These are phyloP conservation scores for Apiotrichum montevideense DNA, from an alignment of 1,284 basidiomycete genomes.

Conservation along the genomic window DNA sequence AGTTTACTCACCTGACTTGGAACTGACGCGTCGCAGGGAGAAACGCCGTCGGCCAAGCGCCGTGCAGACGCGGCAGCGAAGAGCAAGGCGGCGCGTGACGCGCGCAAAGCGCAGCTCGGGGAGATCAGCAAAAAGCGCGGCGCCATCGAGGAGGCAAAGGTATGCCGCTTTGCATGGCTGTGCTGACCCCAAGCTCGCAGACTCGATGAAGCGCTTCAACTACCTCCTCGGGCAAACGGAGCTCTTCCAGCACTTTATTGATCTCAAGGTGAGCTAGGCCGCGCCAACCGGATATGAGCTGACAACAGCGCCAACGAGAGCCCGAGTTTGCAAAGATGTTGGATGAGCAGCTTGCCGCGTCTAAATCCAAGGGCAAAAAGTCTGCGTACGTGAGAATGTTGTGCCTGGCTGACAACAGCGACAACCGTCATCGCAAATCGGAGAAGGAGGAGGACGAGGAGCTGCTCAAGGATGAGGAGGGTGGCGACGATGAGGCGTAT, in stretches of 20 bases:
- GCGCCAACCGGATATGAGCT: not conserved
- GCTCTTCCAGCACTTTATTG: constrained; percentile 90
- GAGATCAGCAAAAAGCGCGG: constrained; percentile 38
- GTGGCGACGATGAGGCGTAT: constrained; percentile 69
- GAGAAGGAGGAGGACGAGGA: constrained; percentile 99
- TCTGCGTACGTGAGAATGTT: constrained; percentile 53
- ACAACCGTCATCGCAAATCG: constrained; percentile 80
- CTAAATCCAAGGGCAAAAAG: constrained; percentile 65
- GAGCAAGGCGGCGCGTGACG: constrained; percentile 36
- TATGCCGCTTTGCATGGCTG: constrained; percentile 15
- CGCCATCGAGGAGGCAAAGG: constrained; percentile 45
- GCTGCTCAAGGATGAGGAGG: constrained; percentile 72
- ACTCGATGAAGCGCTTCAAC: constrained; percentile 89
- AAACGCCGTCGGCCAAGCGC: constrained; percentile 32
- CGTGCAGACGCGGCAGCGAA: constrained; percentile 27
- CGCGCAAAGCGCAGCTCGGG: constrained; percentile 38
- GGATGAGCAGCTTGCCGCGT: constrained; percentile 56
- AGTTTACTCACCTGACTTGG: not conserved
- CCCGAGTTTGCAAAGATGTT: constrained; percentile 88
- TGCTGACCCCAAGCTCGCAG: constrained; percentile 60
- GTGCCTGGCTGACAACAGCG: constrained; percentile 47
- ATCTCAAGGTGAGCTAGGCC: constrained; percentile 65
- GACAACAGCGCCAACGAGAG: constrained; percentile 70
- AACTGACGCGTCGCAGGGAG: not conserved
- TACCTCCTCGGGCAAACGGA: constrained; percentile 93